A percentile compares a stretch with the other conserved stretches of the same genome.
phyloP scores from a whole-genome alignment of 2,329 filamentous ascomycete genomes.

The Davidsoniella virescens region DNA sequence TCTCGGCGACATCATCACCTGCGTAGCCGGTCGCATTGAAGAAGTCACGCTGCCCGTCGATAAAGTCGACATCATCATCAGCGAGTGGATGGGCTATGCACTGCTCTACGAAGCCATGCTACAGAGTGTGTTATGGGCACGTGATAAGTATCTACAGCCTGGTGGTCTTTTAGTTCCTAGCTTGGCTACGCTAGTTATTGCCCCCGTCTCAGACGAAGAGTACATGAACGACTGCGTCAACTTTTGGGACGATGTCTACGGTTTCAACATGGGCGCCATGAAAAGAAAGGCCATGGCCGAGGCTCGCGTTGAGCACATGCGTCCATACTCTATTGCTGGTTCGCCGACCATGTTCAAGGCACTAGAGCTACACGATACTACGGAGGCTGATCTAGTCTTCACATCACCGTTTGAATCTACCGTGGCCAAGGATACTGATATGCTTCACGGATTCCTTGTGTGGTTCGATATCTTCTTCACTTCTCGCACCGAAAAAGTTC shows the following conservation, averaged over 20 bases:
- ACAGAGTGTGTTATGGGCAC: constrained; percentile 74
- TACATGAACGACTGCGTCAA: constrained; percentile 62
- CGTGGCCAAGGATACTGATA: constrained; percentile 16
- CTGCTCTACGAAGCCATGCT: constrained; percentile 93
- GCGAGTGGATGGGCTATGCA: constrained; percentile 96
- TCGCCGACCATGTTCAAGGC: constrained; percentile 50
- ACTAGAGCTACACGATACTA: constrained; percentile 60
- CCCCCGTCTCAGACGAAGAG: constrained; percentile 61
- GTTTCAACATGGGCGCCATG: constrained; percentile 90
- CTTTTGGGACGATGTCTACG: constrained; percentile 88
- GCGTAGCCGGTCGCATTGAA: constrained; percentile 73
- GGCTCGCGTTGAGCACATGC: constrained; percentile 59
- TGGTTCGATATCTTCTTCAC: constrained; percentile 95
- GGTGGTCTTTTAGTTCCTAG: constrained; percentile 76
- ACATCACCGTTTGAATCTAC: constrained; percentile 45
- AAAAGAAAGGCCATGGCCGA: constrained; percentile 67
- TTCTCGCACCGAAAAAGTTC: constrained; percentile 34
- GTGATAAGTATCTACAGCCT: constrained; percentile 69
- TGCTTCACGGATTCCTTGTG: constrained; percentile 71
- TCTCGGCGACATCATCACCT: constrained; percentile 57
- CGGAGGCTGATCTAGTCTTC: constrained; percentile 59
- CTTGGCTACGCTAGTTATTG: constrained; percentile 67
- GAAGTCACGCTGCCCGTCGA: constrained; percentile 64
- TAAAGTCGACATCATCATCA: constrained; percentile 85
- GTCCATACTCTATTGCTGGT: constrained; percentile 42